Evolutionary conservation across 1,284 basidiomycete genomes (phyloP).

Genomic region (Sutorius eximius): DNA sequence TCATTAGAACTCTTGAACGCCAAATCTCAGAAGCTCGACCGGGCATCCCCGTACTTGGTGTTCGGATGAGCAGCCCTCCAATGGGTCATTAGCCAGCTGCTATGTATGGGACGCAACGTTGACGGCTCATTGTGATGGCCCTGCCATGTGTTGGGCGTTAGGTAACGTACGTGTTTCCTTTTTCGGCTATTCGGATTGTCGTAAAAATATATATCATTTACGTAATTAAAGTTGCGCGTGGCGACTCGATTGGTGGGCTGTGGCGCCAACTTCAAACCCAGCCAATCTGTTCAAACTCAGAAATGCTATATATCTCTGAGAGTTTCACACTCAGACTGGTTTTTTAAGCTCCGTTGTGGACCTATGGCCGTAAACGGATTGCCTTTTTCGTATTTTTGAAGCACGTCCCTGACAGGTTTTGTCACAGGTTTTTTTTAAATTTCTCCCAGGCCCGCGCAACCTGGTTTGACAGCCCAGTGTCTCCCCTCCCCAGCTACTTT

Average conservation of each 20-base stretch:
- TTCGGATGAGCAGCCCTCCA: neutral
- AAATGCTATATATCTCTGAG: neutral
- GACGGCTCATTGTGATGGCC: slow-evolving; percentile 15
- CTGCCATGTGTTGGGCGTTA: slow-evolving; percentile 8
- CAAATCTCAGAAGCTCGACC: too few relatives aligned
- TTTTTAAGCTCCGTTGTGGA: neutral
- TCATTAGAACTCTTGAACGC: neutral
- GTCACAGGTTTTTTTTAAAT: slow-evolving; percentile 27
- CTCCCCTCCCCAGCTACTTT: slow-evolving; percentile 2
- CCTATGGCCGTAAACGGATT: neutral
- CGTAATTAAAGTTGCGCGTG: neutral
- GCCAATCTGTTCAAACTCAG: neutral
- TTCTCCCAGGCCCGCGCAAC: slow-evolving; percentile 27
- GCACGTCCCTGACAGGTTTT: slow-evolving; percentile 11
- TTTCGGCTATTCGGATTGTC: neutral
- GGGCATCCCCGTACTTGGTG: neutral
- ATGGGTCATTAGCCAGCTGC: too few relatives aligned
- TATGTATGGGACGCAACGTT: neutral
- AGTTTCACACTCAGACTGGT: neutral
- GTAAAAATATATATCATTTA: neutral
- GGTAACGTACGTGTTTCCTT: slow-evolving; percentile 6
- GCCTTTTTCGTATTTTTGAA: neutral
- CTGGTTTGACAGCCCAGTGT: slow-evolving; percentile 4
- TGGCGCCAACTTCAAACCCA: neutral
- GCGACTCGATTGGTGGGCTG: too few relatives aligned